These are phyloP conservation scores for Amaranthus hypochondriacus DNA, from an alignment of 148 eudicot species.

Conservation along the genomic window DNA sequence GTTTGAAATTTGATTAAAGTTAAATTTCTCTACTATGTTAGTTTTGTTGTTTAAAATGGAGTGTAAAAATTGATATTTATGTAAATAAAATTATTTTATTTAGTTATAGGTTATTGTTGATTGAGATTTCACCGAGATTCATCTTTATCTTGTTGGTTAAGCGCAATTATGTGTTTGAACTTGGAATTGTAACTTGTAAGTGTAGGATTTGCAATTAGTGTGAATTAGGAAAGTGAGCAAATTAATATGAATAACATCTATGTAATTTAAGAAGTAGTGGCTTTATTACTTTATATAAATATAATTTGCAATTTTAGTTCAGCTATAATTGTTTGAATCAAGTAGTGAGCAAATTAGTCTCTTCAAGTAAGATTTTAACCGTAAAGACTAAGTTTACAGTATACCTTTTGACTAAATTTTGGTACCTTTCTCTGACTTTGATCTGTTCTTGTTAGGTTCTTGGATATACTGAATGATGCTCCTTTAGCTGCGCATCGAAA, in stretches of 20 bases:
- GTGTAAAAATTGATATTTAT: background rate
- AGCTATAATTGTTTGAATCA: too few species aligned
- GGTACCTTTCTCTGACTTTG: conserved; percentile 9
- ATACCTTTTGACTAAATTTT: background rate
- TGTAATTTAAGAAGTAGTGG: too few species aligned
- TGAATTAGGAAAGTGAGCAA: background rate
- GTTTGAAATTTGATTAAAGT: background rate
- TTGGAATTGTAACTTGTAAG: background rate
- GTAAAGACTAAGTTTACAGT: too few species aligned
- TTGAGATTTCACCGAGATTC: background rate
- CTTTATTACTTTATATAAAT: too few species aligned
- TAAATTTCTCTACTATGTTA: background rate
- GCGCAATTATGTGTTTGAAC: background rate
- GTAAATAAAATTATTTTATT: background rate
- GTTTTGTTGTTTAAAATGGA: background rate
- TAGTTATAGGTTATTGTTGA: background rate
- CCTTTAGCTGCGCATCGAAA: conserved; percentile 86
- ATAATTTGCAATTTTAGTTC: too few species aligned
- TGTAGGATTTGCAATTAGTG: background rate
- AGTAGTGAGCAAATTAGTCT: too few species aligned
- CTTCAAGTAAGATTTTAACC: too few species aligned
- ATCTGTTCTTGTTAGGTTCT: conserved; percentile 45
- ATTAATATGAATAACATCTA: too few species aligned
- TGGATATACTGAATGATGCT: conserved; percentile 87
- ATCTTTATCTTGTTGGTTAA: background rate